Evolutionary conservation across 1,284 basidiomycete genomes (phyloP), one percentile per base, ranked within the genome.

Genomic region (Moesziomyces sp.): DNA sequence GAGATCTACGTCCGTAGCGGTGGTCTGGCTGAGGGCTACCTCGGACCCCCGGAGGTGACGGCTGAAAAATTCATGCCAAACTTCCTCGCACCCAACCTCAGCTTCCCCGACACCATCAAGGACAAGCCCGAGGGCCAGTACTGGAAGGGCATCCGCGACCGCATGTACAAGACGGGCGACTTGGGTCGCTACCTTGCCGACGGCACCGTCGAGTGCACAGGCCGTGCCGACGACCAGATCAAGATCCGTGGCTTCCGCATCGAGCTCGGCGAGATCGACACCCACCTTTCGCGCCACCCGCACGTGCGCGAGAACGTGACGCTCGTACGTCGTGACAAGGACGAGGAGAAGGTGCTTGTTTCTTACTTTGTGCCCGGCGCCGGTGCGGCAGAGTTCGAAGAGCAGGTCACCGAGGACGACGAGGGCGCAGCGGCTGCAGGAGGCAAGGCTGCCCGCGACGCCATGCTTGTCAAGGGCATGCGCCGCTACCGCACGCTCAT

Each of bases 201-300:
- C 83, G 97, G 97, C 5, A 90, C 89, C 43, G 97, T 99, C 18
- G 97, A 99, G 84, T 99, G 97, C 85, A 96, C 93, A 0, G 97
- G 97, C 11, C 90, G 97, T 51, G 95, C 95, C 5, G 97, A 99
- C 84, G 97, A 99, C 84, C 97, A 99, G 85, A 93, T 99, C 86
- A 99, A 99, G 87, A 99, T 99, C 85, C 93, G 97, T 68, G 97
- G 97, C 8, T 99, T 99, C 90, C 89, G 97, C 38, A 99, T 99
- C 83, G 97, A 99, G 86, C 89, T 99, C 7, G 96, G 96, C 19
- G 97, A 99, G 86, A 98, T 99, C 76, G 97, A 99, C 85, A 97
- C 93, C 0, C 91, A 97, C 86, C 89, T 99, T 43, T 93, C 92
- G 77, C 91, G 94, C 80, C 96, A 99, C 84, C 92, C 93, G 7